Base-by-base conservation (phyloP, 768 basidiomycete genomes). In the Amyloporia xantha region DNA sequence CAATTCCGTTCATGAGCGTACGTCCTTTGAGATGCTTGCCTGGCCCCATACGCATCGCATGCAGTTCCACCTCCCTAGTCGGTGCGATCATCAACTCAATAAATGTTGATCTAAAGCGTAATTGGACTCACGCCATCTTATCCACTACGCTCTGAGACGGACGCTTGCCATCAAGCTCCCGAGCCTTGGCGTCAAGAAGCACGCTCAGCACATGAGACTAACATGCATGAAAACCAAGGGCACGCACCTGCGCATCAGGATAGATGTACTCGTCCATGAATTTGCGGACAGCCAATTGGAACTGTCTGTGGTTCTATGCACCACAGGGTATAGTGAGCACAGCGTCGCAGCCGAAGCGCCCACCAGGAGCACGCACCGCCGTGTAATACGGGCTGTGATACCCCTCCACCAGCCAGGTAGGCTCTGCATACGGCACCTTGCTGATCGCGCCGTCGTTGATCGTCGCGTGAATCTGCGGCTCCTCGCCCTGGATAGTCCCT, bases 1-100 rank as follows among this genome's bases (percentile, higher is more conserved):
- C 84, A 21, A 85, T 59, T 3, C 86, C 91, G 51, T 73, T 74
- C 74, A 89, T 83, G 7, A 95, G 71, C 13, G 70, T 75, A n/a
- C 75, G 72, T 1, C 94, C 93, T 62, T 89, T 74, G 44, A 94
- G 68, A 57, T 93, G 91, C 59, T 86, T 89, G 17, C 88, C 89
- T 1, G 94, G 94, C 5, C 94, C 94, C 71, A 95, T 75, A n/a
- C 91, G 77, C 91, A 96, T 95, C 7, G 90, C 88, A 62, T 91
- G 86, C 19, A 97, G 46, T 56, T 91, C 82, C 24, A 80, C 52
- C 49, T 81, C 81, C 5, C 81, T 86, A 50, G 3, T 37, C 21
- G 35, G 30, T n/a, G 30, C 30, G 19, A 39, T 39, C 15, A n/a
- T 7, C 20, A 39, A 6, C 19, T 21, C 9, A 11, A 26, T 11